Conservation (phyloP, 257 asterid species). For the Ligustrum vulgare region DNA sequence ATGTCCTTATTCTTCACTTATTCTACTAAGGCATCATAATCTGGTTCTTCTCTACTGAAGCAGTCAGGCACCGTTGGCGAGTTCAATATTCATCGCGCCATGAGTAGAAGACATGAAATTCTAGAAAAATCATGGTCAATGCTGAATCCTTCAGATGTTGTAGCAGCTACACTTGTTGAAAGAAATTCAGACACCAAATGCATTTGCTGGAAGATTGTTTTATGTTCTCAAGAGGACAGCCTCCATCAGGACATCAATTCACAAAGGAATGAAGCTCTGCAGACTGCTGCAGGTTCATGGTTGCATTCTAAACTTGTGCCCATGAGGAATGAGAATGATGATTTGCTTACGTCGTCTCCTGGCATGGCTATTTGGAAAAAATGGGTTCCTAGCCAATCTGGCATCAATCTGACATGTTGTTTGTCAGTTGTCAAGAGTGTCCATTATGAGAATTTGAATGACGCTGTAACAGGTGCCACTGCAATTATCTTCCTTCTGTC, state of each 20-base stretch:
- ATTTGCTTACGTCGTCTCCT: slow-evolving; percentile 57
- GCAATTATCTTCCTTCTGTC: slow-evolving; percentile 71
- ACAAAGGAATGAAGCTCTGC: slow-evolving; percentile 33
- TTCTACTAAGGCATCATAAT: slow-evolving; percentile 14
- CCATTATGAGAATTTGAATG: slow-evolving; percentile 38
- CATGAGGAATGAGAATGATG: slow-evolving; percentile 30
- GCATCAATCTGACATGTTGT: slow-evolving; percentile 51
- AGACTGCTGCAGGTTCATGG: slow-evolving; percentile 58
- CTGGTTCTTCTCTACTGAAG: slow-evolving; percentile 35
- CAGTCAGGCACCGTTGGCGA: slow-evolving; percentile 40
- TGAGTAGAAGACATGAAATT: slow-evolving; percentile 59
- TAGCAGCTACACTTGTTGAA: slow-evolving; percentile 56
- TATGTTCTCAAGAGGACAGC: slow-evolving; percentile 52
- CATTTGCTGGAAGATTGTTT: slow-evolving; percentile 85
- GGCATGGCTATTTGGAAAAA: slow-evolving; percentile 78
- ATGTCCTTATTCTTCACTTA: slow-evolving; percentile 4
- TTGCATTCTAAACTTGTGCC: slow-evolving; percentile 76
- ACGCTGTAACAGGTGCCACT: slow-evolving; percentile 60
- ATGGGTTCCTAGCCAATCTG: slow-evolving; percentile 55
- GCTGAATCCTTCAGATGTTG: slow-evolving; percentile 76
- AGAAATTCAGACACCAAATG: slow-evolving; percentile 68
- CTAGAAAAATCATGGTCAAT: slow-evolving; percentile 68
- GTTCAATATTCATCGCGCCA: slow-evolving; percentile 58
- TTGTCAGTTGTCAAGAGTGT: slow-evolving; percentile 66
- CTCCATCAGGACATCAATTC: slow-evolving; percentile 12